phyloP scores from a whole-genome alignment of 768 basidiomycete genomes.

The Scleroderma citrinum region DNA sequence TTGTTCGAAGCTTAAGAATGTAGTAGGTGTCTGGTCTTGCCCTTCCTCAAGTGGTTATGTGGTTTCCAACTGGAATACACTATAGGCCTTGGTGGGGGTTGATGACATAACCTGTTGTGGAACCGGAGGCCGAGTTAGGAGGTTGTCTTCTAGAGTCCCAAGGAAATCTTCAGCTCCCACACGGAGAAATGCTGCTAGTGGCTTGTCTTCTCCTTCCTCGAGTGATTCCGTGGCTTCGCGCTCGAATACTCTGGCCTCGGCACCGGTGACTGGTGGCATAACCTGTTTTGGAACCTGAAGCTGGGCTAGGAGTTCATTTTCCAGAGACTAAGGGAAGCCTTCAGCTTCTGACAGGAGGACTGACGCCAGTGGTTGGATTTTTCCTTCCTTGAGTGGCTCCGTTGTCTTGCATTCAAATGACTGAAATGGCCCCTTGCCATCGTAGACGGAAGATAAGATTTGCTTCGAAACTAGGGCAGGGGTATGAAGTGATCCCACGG shows the following conservation, averaged over 20 bases:
- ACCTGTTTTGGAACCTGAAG: no score
- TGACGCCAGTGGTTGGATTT: background rate
- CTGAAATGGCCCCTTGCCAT: background rate
- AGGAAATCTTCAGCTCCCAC: background rate
- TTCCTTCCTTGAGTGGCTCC: background rate
- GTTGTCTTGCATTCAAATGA: background rate
- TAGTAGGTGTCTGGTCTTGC: background rate
- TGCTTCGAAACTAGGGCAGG: background rate
- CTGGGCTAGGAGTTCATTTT: no score
- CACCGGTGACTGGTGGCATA: no score
- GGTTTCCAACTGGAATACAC: background rate
- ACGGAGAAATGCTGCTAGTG: background rate
- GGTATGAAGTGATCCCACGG: background rate
- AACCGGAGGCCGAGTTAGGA: background rate
- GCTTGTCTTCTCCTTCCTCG: no score
- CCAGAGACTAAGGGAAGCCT: no score
- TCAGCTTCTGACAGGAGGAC: no score
- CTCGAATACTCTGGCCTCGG: no score
- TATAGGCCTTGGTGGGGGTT: background rate
- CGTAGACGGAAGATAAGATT: background rate
- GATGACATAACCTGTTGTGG: background rate
- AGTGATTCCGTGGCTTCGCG: no score
- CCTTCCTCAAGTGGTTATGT: conserved; percentile 1
- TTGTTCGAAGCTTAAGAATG: background rate
- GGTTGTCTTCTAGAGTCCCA: background rate